Base-by-base conservation (phyloP, 345 rosid genomes). In the Combretum micranthum region DNA sequence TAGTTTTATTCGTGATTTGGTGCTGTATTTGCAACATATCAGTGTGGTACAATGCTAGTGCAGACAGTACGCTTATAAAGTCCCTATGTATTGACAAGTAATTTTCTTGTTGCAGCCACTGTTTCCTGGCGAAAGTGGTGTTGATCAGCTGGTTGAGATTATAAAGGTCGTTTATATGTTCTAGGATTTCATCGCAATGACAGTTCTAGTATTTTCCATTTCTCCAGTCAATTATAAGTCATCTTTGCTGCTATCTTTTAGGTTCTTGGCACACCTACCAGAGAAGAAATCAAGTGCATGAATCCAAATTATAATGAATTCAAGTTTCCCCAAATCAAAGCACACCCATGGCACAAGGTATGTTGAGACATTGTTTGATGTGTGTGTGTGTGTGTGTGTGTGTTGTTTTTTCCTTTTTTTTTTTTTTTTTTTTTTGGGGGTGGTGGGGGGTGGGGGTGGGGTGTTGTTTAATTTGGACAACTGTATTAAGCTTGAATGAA, bases 261-360 rank as follows among this genome's bases (percentile, higher is more conserved):
- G 97, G 79, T 93, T 55, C 77, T 93, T 62, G 99, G 99, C 22
- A 93, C 99, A 12, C 99, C 99, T 15, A 85, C 97, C 4, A 77
- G 97, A 66, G 99, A 93, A 78, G 99, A 93, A 77, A 93, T 93
- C 53, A 82, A 83, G 72, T 93, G 99, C 79, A 93, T 93, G 99
- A 93, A 93, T 78, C 95, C 97, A 20, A 80, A 93, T 69, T 93
- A 93, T 77, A 83, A 85, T 0, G 99, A 93, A 64, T 93, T 87
- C 69, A 93, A 90, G 79, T 93, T 93, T 68, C 99, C 97, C 60
- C 99, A 90, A 81, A 90, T 93, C 45, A 93, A 90, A 80, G 95
- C 99, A 71, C 99, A 90, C 73, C 97, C 99, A 50, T 93, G 97
- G 99, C 92, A 89, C 75, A 93, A 93, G 97, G 99, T 87, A 54